Conservation (phyloP, 176 grass and related monocot species). For the Lolium rigidum region DNA sequence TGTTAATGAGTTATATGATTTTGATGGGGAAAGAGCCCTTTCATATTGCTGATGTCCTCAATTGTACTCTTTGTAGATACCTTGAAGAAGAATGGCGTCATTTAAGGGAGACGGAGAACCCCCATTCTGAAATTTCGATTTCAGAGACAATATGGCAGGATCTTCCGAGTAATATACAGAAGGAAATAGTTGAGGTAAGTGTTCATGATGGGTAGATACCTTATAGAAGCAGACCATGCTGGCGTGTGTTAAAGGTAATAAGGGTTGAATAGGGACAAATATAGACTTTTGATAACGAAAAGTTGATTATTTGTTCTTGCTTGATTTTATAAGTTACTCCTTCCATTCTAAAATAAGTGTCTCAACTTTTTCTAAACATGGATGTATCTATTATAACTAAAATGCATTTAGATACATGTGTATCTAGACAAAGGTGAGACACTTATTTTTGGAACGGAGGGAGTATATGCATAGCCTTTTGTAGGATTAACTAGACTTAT, state of each 20-base stretch:
- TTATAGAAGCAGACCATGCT: not conserved
- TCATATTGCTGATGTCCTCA: conserved; percentile 11
- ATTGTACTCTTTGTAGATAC: conserved; percentile 50
- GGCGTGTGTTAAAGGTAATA: not conserved
- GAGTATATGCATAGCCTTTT: not conserved
- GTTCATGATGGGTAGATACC: not conserved
- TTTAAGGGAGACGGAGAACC: conserved; percentile 54
- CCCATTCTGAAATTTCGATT: conserved; percentile 31
- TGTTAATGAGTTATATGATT: conserved; percentile 21
- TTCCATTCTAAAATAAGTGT: no score
- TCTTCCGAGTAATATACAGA: conserved; percentile 48
- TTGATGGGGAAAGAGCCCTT: not conserved
- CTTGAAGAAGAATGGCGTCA: conserved; percentile 63
- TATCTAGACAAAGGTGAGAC: no score
- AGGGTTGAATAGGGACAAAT: not conserved
- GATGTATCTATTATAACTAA: no score
- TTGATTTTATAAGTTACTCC: not conserved
- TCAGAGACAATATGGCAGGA: conserved; percentile 47
- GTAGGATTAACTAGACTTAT: not conserved
- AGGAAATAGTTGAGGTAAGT: conserved; percentile 54
- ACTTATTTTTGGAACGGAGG: no score
- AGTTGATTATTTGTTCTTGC: not conserved
- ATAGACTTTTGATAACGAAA: not conserved
- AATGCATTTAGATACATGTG: no score
- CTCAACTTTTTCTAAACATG: no score